phyloP scores from a whole-genome alignment of 208 protist genomes.

The Crithidia thermophila region DNA sequence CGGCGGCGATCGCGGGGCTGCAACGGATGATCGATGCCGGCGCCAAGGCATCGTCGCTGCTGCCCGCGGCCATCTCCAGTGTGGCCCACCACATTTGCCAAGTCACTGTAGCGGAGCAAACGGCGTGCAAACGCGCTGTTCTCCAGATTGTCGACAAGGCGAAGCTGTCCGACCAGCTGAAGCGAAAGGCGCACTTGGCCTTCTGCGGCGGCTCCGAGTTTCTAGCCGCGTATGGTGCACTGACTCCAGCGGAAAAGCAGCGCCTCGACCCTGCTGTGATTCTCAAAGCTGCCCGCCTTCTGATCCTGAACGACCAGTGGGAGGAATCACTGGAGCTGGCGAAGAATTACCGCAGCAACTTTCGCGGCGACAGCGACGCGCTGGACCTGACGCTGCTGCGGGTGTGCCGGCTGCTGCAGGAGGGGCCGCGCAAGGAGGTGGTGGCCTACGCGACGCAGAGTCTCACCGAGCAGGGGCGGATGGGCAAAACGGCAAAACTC shows the following conservation, averaged over 20 bases:
- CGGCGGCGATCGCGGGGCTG: slow-evolving; percentile 15
- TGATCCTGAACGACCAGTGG: slow-evolving; percentile 48
- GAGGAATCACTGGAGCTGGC: slow-evolving; percentile 68
- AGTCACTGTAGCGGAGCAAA: slow-evolving; percentile 12
- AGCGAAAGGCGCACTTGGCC: slow-evolving; percentile 32
- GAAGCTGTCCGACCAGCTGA: slow-evolving; percentile 27
- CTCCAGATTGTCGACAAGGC: slow-evolving; percentile 25
- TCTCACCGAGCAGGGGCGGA: slow-evolving; percentile 42
- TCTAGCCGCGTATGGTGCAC: slow-evolving; percentile 22
- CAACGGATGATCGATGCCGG: slow-evolving; percentile 33
- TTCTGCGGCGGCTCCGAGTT: slow-evolving; percentile 34
- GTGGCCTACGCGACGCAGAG: slow-evolving; percentile 43
- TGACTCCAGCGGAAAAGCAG: slow-evolving; percentile 28
- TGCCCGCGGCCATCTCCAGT: slow-evolving; percentile 27
- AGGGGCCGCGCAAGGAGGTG: slow-evolving; percentile 38
- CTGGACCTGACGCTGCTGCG: slow-evolving; percentile 53
- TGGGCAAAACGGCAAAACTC: slow-evolving; percentile 55
- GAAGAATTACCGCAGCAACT: slow-evolving; percentile 39
- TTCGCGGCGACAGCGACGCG: slow-evolving; percentile 43
- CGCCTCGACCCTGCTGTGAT: slow-evolving; percentile 32
- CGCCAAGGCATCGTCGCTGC: slow-evolving; percentile 11
- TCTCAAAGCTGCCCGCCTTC: slow-evolving; percentile 30
- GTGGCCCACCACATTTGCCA: slow-evolving; percentile 23
- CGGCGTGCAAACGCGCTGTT: slow-evolving; percentile 13
- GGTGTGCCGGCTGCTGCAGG: slow-evolving; percentile 28